These are phyloP conservation scores for Crepidotus variabilis DNA, from an alignment of 768 basidiomycete genomes.

Conservation along the genomic window DNA sequence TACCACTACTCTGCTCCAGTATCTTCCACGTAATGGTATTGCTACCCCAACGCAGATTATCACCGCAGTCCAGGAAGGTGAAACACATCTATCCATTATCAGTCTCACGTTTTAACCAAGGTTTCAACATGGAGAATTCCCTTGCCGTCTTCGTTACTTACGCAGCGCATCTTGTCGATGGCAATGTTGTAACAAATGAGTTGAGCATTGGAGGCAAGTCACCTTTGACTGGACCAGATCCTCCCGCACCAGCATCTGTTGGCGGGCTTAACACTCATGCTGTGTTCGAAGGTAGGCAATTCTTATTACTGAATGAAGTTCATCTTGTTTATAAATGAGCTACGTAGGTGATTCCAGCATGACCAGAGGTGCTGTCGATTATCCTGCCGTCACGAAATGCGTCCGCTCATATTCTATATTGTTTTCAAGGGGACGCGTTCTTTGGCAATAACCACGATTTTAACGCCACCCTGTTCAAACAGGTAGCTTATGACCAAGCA, in stretches of 20 bases:
- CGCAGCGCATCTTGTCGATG: too few species aligned
- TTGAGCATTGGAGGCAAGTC: conserved; percentile 23
- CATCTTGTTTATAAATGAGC: neutral
- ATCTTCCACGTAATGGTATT: conserved; percentile 12
- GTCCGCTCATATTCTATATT: neutral
- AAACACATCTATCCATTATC: neutral
- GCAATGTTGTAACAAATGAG: conserved; percentile 18
- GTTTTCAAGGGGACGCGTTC: conserved; percentile 14
- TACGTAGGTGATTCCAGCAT: conserved; percentile 14
- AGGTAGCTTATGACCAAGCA: conserved; percentile 7
- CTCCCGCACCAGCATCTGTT: conserved; percentile 18
- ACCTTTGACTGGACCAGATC: conserved; percentile 18
- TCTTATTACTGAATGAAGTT: neutral
- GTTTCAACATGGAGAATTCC: conserved; percentile 1
- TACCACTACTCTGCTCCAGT: neutral
- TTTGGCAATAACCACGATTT: conserved; percentile 23
- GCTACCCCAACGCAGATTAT: conserved; percentile 9
- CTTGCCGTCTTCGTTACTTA: conserved; percentile 2
- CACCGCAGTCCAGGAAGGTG: conserved; percentile 14
- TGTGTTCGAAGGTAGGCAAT: conserved; percentile 15
- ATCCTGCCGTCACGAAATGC: neutral
- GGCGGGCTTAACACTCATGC: too few species aligned
- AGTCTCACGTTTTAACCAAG: neutral
- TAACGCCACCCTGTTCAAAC: conserved; percentile 22
- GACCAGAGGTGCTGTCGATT: conserved; percentile 15